A percentile compares a stretch with the other conserved stretches of the same genome.
phyloP scores from a whole-genome alignment of 805 yeast genomes.

The Wickerhamiella musiphila region DNA sequence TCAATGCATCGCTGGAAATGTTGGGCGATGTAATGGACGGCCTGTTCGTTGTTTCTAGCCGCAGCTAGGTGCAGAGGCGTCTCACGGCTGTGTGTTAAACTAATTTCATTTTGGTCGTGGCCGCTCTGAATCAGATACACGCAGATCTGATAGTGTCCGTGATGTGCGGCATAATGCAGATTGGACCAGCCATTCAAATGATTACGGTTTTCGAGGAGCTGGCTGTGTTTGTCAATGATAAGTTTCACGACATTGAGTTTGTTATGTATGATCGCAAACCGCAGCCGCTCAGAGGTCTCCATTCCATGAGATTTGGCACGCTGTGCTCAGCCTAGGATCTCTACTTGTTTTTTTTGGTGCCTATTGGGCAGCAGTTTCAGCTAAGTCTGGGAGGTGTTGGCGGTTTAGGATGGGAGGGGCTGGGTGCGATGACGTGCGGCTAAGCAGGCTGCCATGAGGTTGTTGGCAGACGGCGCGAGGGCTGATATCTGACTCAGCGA shows the following conservation, averaged over 20 bases:
- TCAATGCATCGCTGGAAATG: conserved; percentile 42
- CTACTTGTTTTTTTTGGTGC: too few species aligned
- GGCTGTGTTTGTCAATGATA: conserved; percentile 50
- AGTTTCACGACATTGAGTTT: conserved; percentile 46
- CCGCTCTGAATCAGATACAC: conserved; percentile 36
- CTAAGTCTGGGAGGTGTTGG: too few species aligned
- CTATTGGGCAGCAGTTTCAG: too few species aligned
- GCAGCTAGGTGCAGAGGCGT: conserved; percentile 62
- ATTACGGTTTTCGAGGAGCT: conserved; percentile 49
- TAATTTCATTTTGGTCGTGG: conserved; percentile 34
- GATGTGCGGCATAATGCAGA: conserved; percentile 60
- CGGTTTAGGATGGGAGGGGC: too few species aligned
- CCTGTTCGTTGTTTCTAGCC: conserved; percentile 45
- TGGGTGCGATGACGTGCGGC: too few species aligned
- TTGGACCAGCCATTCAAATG: conserved; percentile 67
- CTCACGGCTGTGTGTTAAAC: conserved; percentile 35
- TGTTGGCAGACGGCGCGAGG: too few species aligned
- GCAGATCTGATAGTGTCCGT: conserved; percentile 57
- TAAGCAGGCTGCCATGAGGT: too few species aligned
- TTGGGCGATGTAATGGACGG: conserved; percentile 55
- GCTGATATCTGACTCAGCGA: too few species aligned
- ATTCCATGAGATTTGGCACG: conserved; percentile 23
- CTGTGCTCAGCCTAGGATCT: too few species aligned
- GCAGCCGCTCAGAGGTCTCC: conserved; percentile 52
- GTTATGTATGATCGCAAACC: conserved; percentile 48